Evolutionary conservation across 345 rosid species (phyloP), one percentile per base, ranked within the genome.

Genomic region (Carallia brachiata): DNA sequence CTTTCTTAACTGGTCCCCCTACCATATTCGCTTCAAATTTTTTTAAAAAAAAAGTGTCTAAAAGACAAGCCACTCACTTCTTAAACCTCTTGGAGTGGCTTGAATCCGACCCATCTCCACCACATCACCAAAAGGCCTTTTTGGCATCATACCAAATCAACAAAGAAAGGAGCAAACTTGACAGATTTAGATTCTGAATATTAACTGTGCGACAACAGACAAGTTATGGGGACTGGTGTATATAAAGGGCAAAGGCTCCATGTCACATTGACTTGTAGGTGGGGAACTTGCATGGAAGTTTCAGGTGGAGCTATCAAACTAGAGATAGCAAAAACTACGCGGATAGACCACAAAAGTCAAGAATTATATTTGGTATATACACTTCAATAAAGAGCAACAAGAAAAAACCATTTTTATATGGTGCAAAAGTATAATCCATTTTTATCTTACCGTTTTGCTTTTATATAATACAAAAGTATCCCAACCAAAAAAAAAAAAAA

Each of bases 61-160:
- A 71, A 44, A 44, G 16, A 31, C 71, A 66, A n/a, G 55, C 57
- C 53, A 66, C 74, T 8, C 61, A 80, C 83, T 63, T 73, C 69
- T 67, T 80, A 32, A 65, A 72, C 36, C 76, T 67, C 75, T 81
- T 82, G 1, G 75, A 17, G 4, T 72, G 70, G 39, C 69, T 44
- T 65, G 58, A 64, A 73, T 67, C 37, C 77, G 59, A 55, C 18
- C 72, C 78, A 66, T 63, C 75, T 59, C 61, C 82, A 68, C 72
- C 79, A 60, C 78, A 8, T 52, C 78, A 54, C 65, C n/a, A 54
- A 67, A 73, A 72, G 73, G 61, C 78, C 79, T 73, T 58, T 86
- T 87, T 55, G 28, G 15, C 70, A 31, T 66, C 84, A 78, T 19
- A 15, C 32, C 6, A 7, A 5, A 50, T 7, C 71, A 7, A 52